phyloP scores from a whole-genome alignment of 306 rosid genomes.

The Albizia julibrissin region DNA sequence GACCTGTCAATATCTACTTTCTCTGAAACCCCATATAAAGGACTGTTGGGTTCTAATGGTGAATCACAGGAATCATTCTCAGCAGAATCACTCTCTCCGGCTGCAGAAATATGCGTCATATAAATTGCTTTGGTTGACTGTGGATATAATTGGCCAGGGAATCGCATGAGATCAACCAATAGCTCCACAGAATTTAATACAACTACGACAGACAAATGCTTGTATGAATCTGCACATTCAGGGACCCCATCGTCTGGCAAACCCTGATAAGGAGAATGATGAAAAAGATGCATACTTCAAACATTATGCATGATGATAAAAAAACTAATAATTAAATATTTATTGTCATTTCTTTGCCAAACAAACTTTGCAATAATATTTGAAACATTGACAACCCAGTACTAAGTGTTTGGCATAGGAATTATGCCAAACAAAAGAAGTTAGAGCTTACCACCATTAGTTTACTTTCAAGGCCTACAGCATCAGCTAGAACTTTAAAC shows the following conservation, averaged over 20 bases:
- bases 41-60: constrained; percentile 98
- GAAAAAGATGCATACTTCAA: constrained; percentile 30
- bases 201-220: constrained; percentile 86
- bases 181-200: constrained; percentile 82
- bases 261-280: constrained; percentile 60
- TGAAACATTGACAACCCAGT: background rate
- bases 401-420: background rate
- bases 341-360: constrained; percentile 6
- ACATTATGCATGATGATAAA: background rate
- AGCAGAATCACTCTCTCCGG: constrained; percentile 99
- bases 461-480: constrained; percentile 96
- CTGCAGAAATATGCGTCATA: constrained; percentile 89
- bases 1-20: constrained; percentile 71
- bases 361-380: background rate
- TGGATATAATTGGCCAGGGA: constrained; percentile 88
- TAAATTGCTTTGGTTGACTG: constrained; percentile 82
- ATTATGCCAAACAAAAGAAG: constrained; percentile 31
- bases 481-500: constrained; percentile 91
- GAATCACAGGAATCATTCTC: constrained; percentile 99
- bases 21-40: constrained; percentile 89
- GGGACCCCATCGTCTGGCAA: constrained; percentile 79
- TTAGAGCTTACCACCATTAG: constrained; percentile 82
- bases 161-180: constrained; percentile 95
- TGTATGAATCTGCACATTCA: constrained; percentile 83
- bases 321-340: constrained; percentile 7